A percentile compares a stretch with the other conserved stretches of the same genome.
Conservation (phyloP, 2,329 filamentous ascomycete species). For the Phoma herbarum region DNA sequence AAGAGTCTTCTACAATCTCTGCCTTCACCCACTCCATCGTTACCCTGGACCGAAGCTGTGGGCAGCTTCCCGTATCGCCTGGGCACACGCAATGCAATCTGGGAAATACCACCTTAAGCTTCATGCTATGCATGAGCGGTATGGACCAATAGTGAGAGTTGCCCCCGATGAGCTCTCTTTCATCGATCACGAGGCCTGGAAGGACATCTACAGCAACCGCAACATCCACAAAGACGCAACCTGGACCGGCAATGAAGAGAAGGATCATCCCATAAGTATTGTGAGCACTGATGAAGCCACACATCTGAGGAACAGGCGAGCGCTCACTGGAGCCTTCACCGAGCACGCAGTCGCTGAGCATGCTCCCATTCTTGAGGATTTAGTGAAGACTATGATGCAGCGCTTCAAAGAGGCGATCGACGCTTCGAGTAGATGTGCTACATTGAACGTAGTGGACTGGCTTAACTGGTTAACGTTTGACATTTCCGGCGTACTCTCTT, state of each 20-base stretch:
- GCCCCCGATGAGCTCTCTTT: background rate
- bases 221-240: background rate
- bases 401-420: background rate
- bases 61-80: background rate
- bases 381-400: background rate
- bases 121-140: background rate
- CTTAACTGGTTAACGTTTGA: background rate
- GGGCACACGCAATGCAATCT: background rate
- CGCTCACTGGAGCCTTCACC: background rate
- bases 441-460: background rate
- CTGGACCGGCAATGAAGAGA: background rate
- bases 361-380: background rate
- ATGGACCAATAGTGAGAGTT: background rate
- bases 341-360: background rate
- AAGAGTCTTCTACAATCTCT: background rate
- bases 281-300: background rate
- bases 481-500: background rate
- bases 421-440: background rate
- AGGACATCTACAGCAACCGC: background rate
- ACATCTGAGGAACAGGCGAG: background rate
- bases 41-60: background rate
- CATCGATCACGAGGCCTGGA: background rate
- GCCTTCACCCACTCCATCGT: background rate
- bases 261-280: background rate
- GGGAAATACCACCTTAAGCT: background rate